phyloP scores from a whole-genome alignment of 805 yeast genomes.

The Monosporozyma aquatica region DNA sequence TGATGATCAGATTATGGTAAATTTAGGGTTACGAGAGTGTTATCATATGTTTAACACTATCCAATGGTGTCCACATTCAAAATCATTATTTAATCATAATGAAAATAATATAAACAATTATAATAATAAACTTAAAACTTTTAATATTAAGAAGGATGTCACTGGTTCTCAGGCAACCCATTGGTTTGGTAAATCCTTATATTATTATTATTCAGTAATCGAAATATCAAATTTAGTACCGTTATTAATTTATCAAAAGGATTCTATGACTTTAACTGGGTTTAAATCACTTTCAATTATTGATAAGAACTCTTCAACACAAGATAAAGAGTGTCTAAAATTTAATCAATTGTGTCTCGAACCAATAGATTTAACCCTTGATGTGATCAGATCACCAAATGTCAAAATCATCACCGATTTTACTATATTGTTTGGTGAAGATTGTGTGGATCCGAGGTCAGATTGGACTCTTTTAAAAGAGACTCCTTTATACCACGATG shows the following conservation, averaged over 20 bases:
- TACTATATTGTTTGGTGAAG: slow-evolving; percentile 63
- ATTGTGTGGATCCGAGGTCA: slow-evolving; percentile 68
- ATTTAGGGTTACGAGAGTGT: slow-evolving; percentile 16
- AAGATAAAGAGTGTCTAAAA: background rate
- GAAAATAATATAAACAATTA: background rate
- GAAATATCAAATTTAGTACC: slow-evolving; percentile 1
- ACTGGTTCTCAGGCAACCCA: slow-evolving; percentile 12
- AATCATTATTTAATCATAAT: background rate
- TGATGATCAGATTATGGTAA: slow-evolving; percentile 9
- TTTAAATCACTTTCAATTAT: background rate
- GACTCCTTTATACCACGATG: background rate
- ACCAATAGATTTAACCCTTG: background rate
- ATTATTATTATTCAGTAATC: slow-evolving; percentile 18
- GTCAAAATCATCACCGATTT: slow-evolving; percentile 38
- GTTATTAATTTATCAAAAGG: background rate
- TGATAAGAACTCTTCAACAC: too few relatives aligned
- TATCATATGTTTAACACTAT: slow-evolving; percentile 13
- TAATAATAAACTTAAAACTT: too few relatives aligned
- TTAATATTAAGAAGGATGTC: too few relatives aligned
- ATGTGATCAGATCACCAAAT: background rate
- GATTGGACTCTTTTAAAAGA: slow-evolving; percentile 43
- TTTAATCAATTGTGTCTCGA: background rate
- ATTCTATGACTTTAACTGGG: background rate
- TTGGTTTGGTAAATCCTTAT: slow-evolving; percentile 21
- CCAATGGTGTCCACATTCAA: slow-evolving; percentile 7